Percentiles rank a stretch among this genome's conserved stretches.
These are phyloP conservation scores for Trichodelitschia bisporula DNA, from an alignment of 495 filamentous ascomycete species.

Conservation along the genomic window DNA sequence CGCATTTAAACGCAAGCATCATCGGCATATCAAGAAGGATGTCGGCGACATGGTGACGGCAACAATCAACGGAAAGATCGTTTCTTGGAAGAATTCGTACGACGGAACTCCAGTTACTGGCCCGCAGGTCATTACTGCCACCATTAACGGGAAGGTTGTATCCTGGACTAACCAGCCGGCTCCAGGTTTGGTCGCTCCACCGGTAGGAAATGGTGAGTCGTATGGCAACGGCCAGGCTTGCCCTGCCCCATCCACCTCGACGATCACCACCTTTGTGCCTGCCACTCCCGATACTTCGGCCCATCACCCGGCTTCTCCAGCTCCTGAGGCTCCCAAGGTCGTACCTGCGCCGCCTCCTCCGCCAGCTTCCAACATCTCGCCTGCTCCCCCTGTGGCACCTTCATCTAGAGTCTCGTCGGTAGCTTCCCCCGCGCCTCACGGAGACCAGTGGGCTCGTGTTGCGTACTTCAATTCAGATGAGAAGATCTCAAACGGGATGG, in stretches of 20 bases:
- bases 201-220: too few species aligned
- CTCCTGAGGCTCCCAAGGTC: slow-evolving; percentile 4
- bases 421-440: slow-evolving; percentile 1
- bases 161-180: slow-evolving; percentile 43
- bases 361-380: slow-evolving; percentile 8
- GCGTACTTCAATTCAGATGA: slow-evolving; percentile 31
- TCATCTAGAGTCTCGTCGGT: slow-evolving; percentile 1
- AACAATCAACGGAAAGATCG: slow-evolving; percentile 34
- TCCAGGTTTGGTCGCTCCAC: too few species aligned
- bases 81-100: slow-evolving; percentile 41
- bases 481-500: slow-evolving; percentile 26
- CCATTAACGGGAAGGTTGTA: slow-evolving; percentile 33
- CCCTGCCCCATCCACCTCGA: too few species aligned
- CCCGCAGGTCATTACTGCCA: too few species aligned
- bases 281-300: slow-evolving; percentile 5
- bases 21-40: slow-evolving; percentile 8
- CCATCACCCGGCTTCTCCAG: slow-evolving; percentile 8
- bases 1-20: too few species aligned
- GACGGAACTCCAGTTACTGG: slow-evolving; percentile 15
- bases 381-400: slow-evolving; percentile 5
- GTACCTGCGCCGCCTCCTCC: slow-evolving; percentile 6
- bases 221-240: too few species aligned
- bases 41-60: slow-evolving; percentile 23
- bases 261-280: too few species aligned
- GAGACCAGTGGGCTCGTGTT: slow-evolving; percentile 15